Evolutionary conservation across 1,139 yeast genomes (phyloP), one percentile per base, ranked within the genome.

Genomic region (Taphrina betulina): DNA sequence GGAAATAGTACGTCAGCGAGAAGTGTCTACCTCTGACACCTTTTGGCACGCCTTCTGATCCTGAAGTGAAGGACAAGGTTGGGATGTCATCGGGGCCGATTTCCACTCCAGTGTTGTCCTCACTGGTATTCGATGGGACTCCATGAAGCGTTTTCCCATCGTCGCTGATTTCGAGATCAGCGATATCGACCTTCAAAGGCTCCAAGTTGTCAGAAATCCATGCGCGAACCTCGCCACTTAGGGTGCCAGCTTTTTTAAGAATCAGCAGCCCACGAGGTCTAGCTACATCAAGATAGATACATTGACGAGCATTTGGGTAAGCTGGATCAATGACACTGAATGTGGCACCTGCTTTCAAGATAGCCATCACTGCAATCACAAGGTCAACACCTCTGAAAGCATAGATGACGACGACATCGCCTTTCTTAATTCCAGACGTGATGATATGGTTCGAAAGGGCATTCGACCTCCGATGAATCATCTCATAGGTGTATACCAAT

Each of bases 61-160:
- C 99, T 20, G 95, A 86, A n/a, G 99, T 92, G 73, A 92, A 92
- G 0, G 96, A 86, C 51, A 92, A 76, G 2, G 99, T 92, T 45
- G 99, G 99, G 68, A 89, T 90, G 31, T 94, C 85, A 69, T 92
- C 99, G 2, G 99, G 99, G 1, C 98, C 98, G 36, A 92, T 97
- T 46, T 83, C 73, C n/a, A 92, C 92, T 22, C 95, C 96, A 1
- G 96, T 82, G 57, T 86, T 78, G 38, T 76, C 69, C 52, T 77
- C 75, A 63, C 76, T 78, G 62, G 69, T 75, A 1, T 67, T 36
- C 16, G 68, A 61, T 0, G 60, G 46, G 31, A 85, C 86, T 63
- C 95, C 96, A 16, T 73, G 63, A 42, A 90, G 72, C 0, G 80
- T 66, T 12, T 16, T 29, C n/a, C 95, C 96, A 66, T 86, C 84